Evolutionary conservation across 495 filamentous ascomycete species (phyloP), one percentile per base, ranked within the genome.

Genomic region (Penicillium lividum): DNA sequence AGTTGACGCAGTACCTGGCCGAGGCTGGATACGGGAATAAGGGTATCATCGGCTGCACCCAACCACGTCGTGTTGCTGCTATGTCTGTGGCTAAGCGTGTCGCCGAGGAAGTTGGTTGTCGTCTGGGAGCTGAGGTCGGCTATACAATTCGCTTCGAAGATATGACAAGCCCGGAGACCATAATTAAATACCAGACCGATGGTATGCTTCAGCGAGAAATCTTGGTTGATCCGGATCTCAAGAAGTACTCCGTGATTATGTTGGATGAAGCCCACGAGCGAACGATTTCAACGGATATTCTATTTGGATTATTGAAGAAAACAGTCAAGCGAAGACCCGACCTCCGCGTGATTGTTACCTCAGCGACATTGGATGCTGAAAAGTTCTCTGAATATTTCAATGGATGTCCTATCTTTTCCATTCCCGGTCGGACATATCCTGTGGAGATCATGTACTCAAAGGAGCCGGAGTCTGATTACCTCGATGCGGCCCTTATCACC

Each of bases 111-210:
- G 92, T 99, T 45, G 93, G 93, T 33, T 97, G 92, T 67, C 79
- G 85, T 53, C 80, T 99, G 0, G 95, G 95, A 31, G 83, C 92
- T 34, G 93, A 97, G 71, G 93, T 99, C 59, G 94, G 94, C 44
- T 99, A 98, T 65, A 97, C 92, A 0, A 97, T 99, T 68, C 89
- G 94, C 68, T 99, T 99, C 69, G 94, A 99, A 67, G 95, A 99
- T 66, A 89, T 86, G 66, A 97, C 94, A 0, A 89, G 86, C 60
- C 87, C 92, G 2, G 86, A 90, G 13, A 98, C 94, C 11, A 88
- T 86, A 69, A 97, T 99, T 77, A 98, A 98, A 75, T 99, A 98
- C 74, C 97, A 98, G 93, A 99, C 94, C 11, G 94, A 99, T 61
- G 94, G 94, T 72, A 99, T 98, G 89, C 83, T 99, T 64, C 87